These are phyloP conservation scores for Blastobotrys proliferans DNA, from an alignment of 1,139 yeast genomes.

Conservation along the genomic window DNA sequence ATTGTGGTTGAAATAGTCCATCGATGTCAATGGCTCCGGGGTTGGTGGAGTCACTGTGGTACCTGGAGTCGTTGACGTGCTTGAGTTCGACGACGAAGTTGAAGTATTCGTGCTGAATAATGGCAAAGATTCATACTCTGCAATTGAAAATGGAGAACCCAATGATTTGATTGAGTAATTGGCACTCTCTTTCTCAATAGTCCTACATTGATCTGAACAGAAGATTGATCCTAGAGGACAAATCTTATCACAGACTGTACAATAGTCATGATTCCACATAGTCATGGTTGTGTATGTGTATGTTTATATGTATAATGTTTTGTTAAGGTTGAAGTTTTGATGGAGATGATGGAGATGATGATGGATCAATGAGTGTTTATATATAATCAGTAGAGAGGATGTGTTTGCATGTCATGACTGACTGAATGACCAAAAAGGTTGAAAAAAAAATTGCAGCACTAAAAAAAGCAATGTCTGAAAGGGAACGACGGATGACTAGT, in stretches of 20 bases:
- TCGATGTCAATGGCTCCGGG: background rate
- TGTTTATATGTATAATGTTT: too few relatives aligned
- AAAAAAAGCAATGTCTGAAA: too few relatives aligned
- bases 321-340: too few relatives aligned
- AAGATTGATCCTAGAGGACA: constrained; percentile 37
- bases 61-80: constrained; percentile 18
- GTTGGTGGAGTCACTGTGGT: background rate
- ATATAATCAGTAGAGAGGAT: background rate
- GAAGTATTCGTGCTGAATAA: background rate
- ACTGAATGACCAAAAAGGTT: constrained; percentile 1
- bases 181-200: too few relatives aligned
- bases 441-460: background rate
- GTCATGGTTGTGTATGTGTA: constrained; percentile 18
- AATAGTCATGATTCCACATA: constrained; percentile 41
- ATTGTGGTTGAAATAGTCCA: constrained; percentile 7
- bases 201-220: constrained; percentile 39
- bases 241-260: constrained; percentile 44
- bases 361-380: too few relatives aligned
- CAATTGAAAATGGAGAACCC: constrained; percentile 8
- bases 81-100: constrained; percentile 15
- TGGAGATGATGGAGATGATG: too few relatives aligned
- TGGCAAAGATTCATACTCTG: constrained; percentile 1
- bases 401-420: background rate
- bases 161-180: too few relatives aligned
- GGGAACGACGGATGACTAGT: too few relatives aligned